Evolutionary conservation across 495 filamentous ascomycete species (phyloP), one percentile per base, ranked within the genome.

Genomic region (Amphirosellinia nigrospora): DNA sequence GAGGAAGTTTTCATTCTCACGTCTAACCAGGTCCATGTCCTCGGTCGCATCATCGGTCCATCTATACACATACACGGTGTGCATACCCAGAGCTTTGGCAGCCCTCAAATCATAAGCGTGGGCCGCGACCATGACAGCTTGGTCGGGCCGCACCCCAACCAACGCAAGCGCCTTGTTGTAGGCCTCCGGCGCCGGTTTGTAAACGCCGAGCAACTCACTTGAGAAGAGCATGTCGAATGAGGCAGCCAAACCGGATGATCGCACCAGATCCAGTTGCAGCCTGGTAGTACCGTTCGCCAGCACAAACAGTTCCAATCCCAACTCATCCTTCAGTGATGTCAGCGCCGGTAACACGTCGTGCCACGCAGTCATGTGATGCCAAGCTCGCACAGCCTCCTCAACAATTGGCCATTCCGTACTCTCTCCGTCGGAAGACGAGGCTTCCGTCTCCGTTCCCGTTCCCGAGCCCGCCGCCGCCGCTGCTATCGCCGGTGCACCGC

Each of bases 241-340:
- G 7, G 39, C 50, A 4, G 68, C 62, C 36, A 88, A 64, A 6
- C 81, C 83, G 0, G 85, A 84, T 0, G 85, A 86, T 19, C 80
- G 77, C 16, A 71, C 75, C 7, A 88, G 74, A 72, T 87, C 83
- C 19, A 89, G 82, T 74, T 88, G 86, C 32, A 88, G 77, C 55
- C 86, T 80, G 36, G 85, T 85, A 2, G 83, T 85, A 0, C 86
- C 86, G 67, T 89, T 89, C n/a, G 86, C 85, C 55, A 84, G 80
- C 28, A 88, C 85, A 32, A 85, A 81, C 7, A 78, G 69, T 56
- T 82, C 82, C 43, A 70, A 53, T 32, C 74, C 76, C 32, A 55
- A 34, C 21, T 72, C 66, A 1, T 70, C 69, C 48, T 71, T 70
- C 45, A 78, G 69, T 28, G 66, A 41, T 11, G 36, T 45, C 45